Evolutionary conservation across 1,284 basidiomycete species (phyloP), one percentile per base, ranked within the genome.

Genomic region (Ganoderma sinense): DNA sequence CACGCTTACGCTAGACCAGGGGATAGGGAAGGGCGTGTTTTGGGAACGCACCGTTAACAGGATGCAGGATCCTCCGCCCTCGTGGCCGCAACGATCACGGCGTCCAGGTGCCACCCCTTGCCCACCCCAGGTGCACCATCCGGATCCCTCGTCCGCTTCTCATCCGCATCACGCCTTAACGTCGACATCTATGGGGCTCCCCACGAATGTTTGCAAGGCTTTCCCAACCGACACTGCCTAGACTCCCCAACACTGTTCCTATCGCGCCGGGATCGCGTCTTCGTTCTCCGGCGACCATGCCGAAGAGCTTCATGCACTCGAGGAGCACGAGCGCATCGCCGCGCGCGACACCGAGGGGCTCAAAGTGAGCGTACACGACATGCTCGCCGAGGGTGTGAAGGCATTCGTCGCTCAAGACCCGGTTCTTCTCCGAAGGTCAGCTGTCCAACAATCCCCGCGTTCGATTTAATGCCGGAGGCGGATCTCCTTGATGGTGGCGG

Each of bases 361-460:
- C 26, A 23, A 33, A 18, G 13, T 31, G 0, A 53, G 36, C 5
- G 62, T 48, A 36, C 31, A 63, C 8, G 29, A 51, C 29, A 63
- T 63, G 62, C n/a, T 53, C 11, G 31, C 18, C 5, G 62, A 63
- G 26, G 62, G 45, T 23, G n/a, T n/a, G 6, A 16, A 31, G 4
- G 62, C 10, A 5, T 63, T 53, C 31, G 53, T 33, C 31, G 45
- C 29, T 53, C 31, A 51, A 36, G 33, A 63, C 31, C 1, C 7
- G 29, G 31, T 63, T 63, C 31, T 36, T 20, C 33, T 48, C 33
- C 16, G 45, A 45, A 51, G 62, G 62, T 53, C 33, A 53, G 43
- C n/a, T 23, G n/a, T 11, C 10, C 6, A n/a, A n/a, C n/a, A n/a
- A n/a, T n/a, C n/a, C n/a, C n/a, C n/a, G n/a, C n/a, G 2, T 31